Evolutionary conservation across 371 early-diverging fungal genomes (phyloP), one percentile per base, ranked within the genome.

Genomic region (Apophysomyces elegans): DNA sequence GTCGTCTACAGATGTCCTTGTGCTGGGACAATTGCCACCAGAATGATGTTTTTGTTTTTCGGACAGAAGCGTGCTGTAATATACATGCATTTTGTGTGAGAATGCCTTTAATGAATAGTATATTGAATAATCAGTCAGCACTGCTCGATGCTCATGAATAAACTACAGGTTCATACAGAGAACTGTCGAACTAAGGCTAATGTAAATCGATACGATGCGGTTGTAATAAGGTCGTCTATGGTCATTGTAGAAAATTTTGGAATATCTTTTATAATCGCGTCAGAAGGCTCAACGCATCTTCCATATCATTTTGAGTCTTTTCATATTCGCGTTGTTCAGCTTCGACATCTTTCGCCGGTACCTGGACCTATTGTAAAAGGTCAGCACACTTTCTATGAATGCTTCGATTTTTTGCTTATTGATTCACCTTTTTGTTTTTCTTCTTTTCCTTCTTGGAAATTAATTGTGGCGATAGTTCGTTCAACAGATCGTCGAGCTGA

Each of bases 221-320:
- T 26, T 26, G 32, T 26, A 3, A 2, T 26, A 26, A 26, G 46
- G 13, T 43, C n/a, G 16, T 5, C 13, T 45, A 18, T 6, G 2
- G 16, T n/a, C 13, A 43, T 14, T 45, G 13, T 18, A 45, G 46
- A 45, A 7, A 43, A 14, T 16, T n/a, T 13, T 37, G 39, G 1
- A 32, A 5, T 18, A 16, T 21, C 13, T 47, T 9, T 64, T 75
- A 81, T 50, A 81, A 65, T 59, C 65, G 67, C 7, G 73, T 77
- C 61, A 82, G 63, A 37, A 79, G 64, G 35, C 70, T 73, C 41
- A 82, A 69, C 11, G 82, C 79, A 66, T 63, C 76, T 39, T 82
- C 82, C 70, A 82, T 72, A 45, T 79, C 82, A 36, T 67, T 71
- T 59, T 82, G 74, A 9, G 75, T 72, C 62, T 79, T 75, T 71